phyloP scores from a whole-genome alignment of 306 rosid genomes.

The Sicyos edulis region DNA sequence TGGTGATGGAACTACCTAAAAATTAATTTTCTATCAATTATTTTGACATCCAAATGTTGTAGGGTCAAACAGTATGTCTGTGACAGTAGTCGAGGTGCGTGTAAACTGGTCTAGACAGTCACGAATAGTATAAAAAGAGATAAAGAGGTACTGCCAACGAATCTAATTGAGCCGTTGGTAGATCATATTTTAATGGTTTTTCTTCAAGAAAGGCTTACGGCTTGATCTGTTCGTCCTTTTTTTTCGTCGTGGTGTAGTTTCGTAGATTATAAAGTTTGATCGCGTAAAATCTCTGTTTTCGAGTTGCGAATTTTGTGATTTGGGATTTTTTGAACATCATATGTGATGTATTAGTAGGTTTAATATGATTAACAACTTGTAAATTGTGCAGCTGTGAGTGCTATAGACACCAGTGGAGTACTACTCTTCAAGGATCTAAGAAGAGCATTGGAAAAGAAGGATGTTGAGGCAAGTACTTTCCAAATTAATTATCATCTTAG shows the following conservation, averaged over 20 bases:
- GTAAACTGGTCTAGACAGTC: no score
- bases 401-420: constrained; percentile 84
- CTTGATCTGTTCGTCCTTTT: background rate
- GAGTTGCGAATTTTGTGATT: background rate
- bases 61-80: no score
- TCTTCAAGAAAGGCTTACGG: no score
- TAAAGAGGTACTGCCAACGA: no score
- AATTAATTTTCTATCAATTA: no score
- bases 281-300: background rate
- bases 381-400: constrained; percentile 66
- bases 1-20: no score
- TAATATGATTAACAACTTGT: background rate
- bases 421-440: constrained; percentile 58
- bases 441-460: constrained; percentile 42
- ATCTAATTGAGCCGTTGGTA: no score
- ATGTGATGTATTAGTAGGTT: background rate
- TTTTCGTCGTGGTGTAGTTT: background rate
- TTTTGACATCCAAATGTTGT: no score
- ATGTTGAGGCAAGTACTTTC: constrained; percentile 43
- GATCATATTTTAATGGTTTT: no score
- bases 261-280: background rate
- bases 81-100: no score
- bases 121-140: no score
- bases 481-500: background rate
- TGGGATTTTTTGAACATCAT: background rate